Evolutionary conservation across 1,284 basidiomycete species (phyloP).

Genomic region (Ceratobasidium papillatum): DNA sequence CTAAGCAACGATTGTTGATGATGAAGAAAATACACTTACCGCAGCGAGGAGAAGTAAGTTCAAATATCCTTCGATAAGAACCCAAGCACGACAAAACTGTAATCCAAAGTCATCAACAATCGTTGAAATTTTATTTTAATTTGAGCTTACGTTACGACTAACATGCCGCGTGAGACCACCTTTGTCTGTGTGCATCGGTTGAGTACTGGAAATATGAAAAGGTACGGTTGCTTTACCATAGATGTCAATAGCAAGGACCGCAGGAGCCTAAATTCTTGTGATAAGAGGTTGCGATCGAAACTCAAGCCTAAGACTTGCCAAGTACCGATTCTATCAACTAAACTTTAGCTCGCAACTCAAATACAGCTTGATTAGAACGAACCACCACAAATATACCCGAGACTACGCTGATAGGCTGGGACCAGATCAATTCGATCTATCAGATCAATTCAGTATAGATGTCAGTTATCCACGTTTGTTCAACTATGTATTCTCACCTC

Average conservation of each 20-base stretch:
- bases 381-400: constrained; percentile 29
- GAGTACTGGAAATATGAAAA: neutral
- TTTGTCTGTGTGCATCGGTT: neutral
- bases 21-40: neutral
- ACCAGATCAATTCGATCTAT: constrained; percentile 27
- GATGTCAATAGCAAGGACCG: constrained; percentile 24
- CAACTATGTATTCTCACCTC: constrained; percentile 14
- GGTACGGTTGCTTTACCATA: constrained; percentile 5
- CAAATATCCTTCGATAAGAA: constrained; percentile 29
- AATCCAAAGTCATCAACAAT: neutral
- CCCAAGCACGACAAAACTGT: constrained; percentile 31
- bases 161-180: constrained; percentile 18
- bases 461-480: too few relatives aligned
- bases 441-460: too few relatives aligned
- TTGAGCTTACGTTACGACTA: neutral
- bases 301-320: neutral
- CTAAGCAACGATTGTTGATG: neutral
- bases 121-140: too few relatives aligned
- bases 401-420: neutral
- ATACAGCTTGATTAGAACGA: neutral
- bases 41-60: constrained; percentile 32
- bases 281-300: neutral
- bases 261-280: neutral
- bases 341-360: neutral
- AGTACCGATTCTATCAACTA: constrained; percentile 20